A percentile compares a stretch with the other conserved stretches of the same genome.
Conservation (phyloP, 768 basidiomycete species). For the Russula abietina region DNA sequence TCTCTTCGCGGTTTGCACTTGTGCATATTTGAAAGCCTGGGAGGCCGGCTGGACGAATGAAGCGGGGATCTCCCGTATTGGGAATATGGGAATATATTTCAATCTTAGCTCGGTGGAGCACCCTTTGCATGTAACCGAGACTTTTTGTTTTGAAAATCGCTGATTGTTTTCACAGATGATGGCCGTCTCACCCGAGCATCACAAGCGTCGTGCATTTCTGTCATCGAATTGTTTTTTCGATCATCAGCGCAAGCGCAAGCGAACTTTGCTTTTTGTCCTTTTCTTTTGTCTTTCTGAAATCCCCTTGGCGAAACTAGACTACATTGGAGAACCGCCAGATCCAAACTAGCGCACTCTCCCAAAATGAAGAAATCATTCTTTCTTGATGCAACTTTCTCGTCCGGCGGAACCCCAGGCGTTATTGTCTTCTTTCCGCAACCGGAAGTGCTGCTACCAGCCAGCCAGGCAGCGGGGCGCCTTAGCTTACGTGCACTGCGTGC, state of each 20-base stretch:
- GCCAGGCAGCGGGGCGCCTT: conserved; percentile 17
- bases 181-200: background rate
- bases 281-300: background rate
- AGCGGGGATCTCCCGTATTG: conserved; percentile 49
- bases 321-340: background rate
- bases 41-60: conserved; percentile 44
- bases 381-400: conserved; percentile 7
- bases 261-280: background rate
- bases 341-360: background rate
- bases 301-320: background rate
- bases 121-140: conserved; percentile 45
- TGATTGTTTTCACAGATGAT: background rate
- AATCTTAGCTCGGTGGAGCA: conserved; percentile 45
- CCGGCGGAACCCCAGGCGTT: conserved; percentile 4
- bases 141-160: background rate
- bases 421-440: conserved; percentile 18
- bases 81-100: conserved; percentile 39
- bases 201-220: background rate
- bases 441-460: conserved; percentile 6
- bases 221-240: background rate
- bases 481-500: conserved; percentile 9
- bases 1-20: conserved; percentile 38
- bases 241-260: background rate
- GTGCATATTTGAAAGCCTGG: conserved; percentile 27
- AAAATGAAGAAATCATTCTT: background rate